A percentile compares a stretch with the other conserved stretches of the same genome.
These are phyloP conservation scores for Senna tora DNA, from an alignment of 306 rosid species.

Conservation along the genomic window DNA sequence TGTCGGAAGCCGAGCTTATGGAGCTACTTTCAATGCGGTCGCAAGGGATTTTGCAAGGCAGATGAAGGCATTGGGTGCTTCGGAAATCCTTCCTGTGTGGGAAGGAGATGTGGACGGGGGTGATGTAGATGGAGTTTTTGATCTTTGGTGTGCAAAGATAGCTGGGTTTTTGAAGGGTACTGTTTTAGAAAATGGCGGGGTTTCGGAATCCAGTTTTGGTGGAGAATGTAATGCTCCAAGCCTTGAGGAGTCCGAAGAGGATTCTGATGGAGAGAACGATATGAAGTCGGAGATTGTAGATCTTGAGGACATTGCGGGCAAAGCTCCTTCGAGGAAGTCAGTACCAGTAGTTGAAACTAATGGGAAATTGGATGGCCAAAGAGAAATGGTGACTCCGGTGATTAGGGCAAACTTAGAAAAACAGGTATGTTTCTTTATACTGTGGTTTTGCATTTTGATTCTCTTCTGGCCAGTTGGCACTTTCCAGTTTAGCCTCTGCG, in stretches of 20 bases:
- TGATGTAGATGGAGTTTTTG: conserved; percentile 67
- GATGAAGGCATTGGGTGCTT: conserved; percentile 73
- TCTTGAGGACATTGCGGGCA: conserved; percentile 97
- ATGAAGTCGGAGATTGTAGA: conserved; percentile 71
- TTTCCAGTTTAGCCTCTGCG: not conserved
- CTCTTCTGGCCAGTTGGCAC: not conserved
- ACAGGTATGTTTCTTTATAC: conserved; percentile 57
- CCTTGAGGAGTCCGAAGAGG: conserved; percentile 56
- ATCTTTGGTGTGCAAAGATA: conserved; percentile 67
- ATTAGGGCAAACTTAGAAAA: conserved; percentile 87
- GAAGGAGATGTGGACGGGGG: conserved; percentile 81
- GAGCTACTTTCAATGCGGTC: conserved; percentile 66
- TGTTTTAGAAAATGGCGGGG: conserved; percentile 47
- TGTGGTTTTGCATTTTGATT: not conserved
- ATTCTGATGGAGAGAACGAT: conserved; percentile 46
- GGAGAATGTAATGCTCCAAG: conserved; percentile 53
- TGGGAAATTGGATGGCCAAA: conserved; percentile 68
- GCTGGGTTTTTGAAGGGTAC: conserved; percentile 56
- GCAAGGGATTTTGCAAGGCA: conserved; percentile 59
- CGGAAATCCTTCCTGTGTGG: conserved; percentile 65
- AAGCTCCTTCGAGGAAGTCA: conserved; percentile 72
- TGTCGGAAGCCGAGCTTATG: conserved; percentile 82
- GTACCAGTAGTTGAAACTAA: conserved; percentile 52
- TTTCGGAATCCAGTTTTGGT: conserved; percentile 35
- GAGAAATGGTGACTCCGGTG: conserved; percentile 91